Conservation (phyloP, 2,329 filamentous ascomycete genomes). For the Alternaria alternata region DNA sequence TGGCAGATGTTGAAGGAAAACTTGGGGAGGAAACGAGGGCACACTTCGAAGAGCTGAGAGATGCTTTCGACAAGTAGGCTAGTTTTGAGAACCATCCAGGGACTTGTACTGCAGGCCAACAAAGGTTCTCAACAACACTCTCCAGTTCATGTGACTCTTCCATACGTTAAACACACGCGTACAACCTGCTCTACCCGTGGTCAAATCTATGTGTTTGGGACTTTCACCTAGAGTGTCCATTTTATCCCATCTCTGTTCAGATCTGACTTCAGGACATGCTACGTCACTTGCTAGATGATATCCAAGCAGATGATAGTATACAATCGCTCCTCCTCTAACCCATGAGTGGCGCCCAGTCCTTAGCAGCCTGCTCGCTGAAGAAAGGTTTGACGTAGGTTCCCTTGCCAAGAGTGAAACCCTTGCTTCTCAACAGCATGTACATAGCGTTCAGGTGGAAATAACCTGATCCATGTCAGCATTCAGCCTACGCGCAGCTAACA, state of each 20-base stretch:
- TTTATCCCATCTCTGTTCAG: not conserved
- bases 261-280: not conserved
- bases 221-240: not conserved
- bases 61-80: slow-evolving; percentile 45
- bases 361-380: slow-evolving; percentile 29
- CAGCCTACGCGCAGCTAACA: not conserved
- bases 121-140: not conserved
- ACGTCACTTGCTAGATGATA: not conserved
- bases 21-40: slow-evolving; percentile 76
- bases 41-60: slow-evolving; percentile 72
- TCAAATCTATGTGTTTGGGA: not conserved
- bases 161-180: not conserved
- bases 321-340: slow-evolving; percentile 3
- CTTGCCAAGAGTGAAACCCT: slow-evolving; percentile 32
- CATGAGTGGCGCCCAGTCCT: slow-evolving; percentile 32
- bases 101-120: not conserved
- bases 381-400: slow-evolving; percentile 21
- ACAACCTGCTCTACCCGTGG: not conserved
- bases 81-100: not conserved
- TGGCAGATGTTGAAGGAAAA: slow-evolving; percentile 74
- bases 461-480: not conserved
- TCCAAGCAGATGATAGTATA: not conserved
- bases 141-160: not conserved
- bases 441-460: slow-evolving; percentile 37
- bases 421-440: slow-evolving; percentile 33